Percentiles rank a stretch among this genome's conserved stretches.
phyloP scores from a whole-genome alignment of 2,329 filamentous ascomycete species.

The Bipolaris zeicola region DNA sequence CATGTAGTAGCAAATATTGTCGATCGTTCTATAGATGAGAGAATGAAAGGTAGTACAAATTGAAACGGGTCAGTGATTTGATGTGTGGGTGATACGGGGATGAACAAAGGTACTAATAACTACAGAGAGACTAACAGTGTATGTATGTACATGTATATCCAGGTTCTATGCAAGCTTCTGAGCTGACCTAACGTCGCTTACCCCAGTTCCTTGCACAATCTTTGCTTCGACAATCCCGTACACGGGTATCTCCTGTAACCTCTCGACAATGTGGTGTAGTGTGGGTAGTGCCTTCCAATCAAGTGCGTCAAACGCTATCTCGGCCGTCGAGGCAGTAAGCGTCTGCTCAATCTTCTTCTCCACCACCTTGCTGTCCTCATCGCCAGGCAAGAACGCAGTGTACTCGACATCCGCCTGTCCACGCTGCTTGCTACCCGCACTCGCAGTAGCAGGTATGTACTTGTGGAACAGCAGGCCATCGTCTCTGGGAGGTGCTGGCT shows the following conservation, averaged over 20 bases:
- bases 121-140: no score
- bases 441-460: slow-evolving; percentile 62
- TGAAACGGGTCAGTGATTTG: not conserved
- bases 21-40: not conserved
- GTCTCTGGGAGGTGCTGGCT: slow-evolving; percentile 35
- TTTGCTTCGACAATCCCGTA: slow-evolving; percentile 62
- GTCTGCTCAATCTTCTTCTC: slow-evolving; percentile 46
- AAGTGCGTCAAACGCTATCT: slow-evolving; percentile 55
- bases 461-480: slow-evolving; percentile 61
- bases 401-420: slow-evolving; percentile 63
- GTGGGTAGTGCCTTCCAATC: slow-evolving; percentile 64
- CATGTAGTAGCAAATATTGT: no score
- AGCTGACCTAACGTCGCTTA: slow-evolving; percentile 54
- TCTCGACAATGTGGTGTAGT: slow-evolving; percentile 62
- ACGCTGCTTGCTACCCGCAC: slow-evolving; percentile 41
- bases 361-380: slow-evolving; percentile 37
- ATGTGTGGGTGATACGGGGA: no score
- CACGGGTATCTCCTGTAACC: slow-evolving; percentile 62
- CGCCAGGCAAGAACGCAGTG: slow-evolving; percentile 50
- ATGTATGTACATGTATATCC: no score
- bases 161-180: slow-evolving; percentile 2
- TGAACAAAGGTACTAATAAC: no score
- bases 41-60: slow-evolving; percentile 4
- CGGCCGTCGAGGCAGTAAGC: slow-evolving; percentile 50
- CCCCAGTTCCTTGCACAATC: slow-evolving; percentile 61